These are phyloP conservation scores for Irpex sp. DNA, from an alignment of 1,284 basidiomycete species.

Conservation along the genomic window DNA sequence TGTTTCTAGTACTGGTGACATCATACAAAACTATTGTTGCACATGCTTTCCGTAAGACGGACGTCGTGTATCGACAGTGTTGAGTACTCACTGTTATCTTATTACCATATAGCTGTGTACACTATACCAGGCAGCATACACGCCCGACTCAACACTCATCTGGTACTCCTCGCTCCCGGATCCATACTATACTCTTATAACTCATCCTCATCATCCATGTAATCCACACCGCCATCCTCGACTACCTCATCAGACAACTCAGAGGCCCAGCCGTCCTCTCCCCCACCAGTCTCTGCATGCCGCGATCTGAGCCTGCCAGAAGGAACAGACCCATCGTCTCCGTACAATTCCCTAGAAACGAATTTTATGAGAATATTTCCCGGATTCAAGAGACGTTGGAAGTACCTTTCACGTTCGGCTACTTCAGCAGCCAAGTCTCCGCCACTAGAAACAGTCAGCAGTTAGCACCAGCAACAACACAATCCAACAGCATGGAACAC, in stretches of 20 bases:
- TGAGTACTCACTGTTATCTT: no score
- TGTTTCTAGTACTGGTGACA: no score
- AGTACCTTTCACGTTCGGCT: conserved; percentile 14
- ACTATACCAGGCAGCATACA: no score
- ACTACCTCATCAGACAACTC: neutral
- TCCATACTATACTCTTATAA: no score
- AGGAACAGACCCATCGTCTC: conserved; percentile 16
- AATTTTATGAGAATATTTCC: neutral
- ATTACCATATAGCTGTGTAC: no score
- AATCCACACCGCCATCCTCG: neutral
- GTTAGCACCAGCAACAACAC: neutral
- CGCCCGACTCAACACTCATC: no score
- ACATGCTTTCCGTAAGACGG: no score
- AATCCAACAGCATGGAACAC: neutral
- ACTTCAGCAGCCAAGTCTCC: conserved; percentile 11
- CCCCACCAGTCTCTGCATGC: neutral
- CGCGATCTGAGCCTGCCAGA: neutral
- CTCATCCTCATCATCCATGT: neutral
- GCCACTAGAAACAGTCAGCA: neutral
- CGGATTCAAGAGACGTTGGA: neutral
- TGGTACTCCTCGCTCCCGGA: no score
- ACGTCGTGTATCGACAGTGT: no score
- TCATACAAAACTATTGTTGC: no score
- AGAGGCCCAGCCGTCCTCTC: neutral
- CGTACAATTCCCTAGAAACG: conserved; percentile 10